phyloP scores from a whole-genome alignment of 306 rosid species.

The Pterocarpus santalinus region DNA sequence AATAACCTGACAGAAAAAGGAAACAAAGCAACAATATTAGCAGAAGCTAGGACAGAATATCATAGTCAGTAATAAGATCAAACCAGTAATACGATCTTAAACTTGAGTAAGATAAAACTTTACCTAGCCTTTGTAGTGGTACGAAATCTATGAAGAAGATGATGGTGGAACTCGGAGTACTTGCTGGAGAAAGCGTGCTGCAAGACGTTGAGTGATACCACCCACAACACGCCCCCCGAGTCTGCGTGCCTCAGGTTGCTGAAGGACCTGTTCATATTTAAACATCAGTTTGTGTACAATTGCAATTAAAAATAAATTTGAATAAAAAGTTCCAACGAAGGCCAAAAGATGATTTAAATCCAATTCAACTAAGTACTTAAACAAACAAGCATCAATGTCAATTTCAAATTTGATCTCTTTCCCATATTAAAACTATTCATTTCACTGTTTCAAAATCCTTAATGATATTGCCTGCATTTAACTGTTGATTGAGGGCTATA shows the following conservation, averaged over 20 bases:
- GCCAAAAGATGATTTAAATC: constrained; percentile 1
- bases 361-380: constrained; percentile 9
- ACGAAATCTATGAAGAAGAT: constrained; percentile 54
- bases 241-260: constrained; percentile 85
- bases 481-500: neutral
- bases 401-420: neutral
- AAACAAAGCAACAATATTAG: constrained; percentile 39
- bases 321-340: neutral
- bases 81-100: constrained; percentile 12
- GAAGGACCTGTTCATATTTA: constrained; percentile 70
- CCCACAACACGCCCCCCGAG: constrained; percentile 78
- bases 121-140: constrained; percentile 42
- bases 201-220: constrained; percentile 90
- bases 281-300: neutral
- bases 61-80: constrained; percentile 1
- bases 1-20: constrained; percentile 43
- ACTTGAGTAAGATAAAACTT: constrained; percentile 22
- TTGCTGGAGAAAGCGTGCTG: constrained; percentile 90
- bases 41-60: constrained; percentile 31
- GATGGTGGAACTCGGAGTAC: constrained; percentile 69
- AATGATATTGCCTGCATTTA: neutral
- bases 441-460: neutral
- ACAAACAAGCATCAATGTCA: neutral
- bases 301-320: constrained; percentile 12
- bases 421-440: neutral